Evolutionary conservation across 2,329 filamentous ascomycete genomes (phyloP), one percentile per base, ranked within the genome.

Genomic region (Arthrobotrys entomopaga): DNA sequence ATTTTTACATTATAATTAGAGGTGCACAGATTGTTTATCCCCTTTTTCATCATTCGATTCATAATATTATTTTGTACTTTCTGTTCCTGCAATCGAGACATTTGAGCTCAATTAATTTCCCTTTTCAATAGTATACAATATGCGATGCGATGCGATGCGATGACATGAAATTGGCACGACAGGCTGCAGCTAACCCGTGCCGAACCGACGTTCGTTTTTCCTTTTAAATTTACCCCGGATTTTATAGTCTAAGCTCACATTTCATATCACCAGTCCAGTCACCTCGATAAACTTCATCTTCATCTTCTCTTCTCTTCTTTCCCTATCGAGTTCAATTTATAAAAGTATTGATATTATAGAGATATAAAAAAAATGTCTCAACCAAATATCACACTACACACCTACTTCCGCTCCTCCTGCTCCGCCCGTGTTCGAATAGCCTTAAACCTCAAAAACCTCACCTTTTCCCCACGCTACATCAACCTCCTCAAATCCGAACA

Each of bases 391-490:
- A 58, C 61, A 7, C 84, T 89, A 8, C 84, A 89, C 81, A 85
- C 84, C 73, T 89, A 88, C 81, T 88, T 86, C 80, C 84, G 86
- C 75, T 89, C 87, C 54, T 88, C 87, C 15, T 89, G 87, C 81
- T 86, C 87, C 0, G 87, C 85, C 0, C 85, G 88, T 11, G 81
- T 90, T 3, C 86, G 87, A 52, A 89, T 89, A 71, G 86, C 86
- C 10, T 81, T 88, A 0, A 81, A 86, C 65, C 81, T 87, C 58
- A 89, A 89, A 77, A 79, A 79, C 20, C 83, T 89, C 60, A 76
- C 81, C 1, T 85, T 85, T 76, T 82, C 82, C 5, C 80, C 82
- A 19, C 80, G 83, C 34, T 82, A 83, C 60, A 81, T 88, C 78
- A 86, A 88, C 77, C 83, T 88, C 4, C 82, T 87, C 72, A 84